phyloP scores from a whole-genome alignment of 106 monocot species.

The Allium cepa region DNA sequence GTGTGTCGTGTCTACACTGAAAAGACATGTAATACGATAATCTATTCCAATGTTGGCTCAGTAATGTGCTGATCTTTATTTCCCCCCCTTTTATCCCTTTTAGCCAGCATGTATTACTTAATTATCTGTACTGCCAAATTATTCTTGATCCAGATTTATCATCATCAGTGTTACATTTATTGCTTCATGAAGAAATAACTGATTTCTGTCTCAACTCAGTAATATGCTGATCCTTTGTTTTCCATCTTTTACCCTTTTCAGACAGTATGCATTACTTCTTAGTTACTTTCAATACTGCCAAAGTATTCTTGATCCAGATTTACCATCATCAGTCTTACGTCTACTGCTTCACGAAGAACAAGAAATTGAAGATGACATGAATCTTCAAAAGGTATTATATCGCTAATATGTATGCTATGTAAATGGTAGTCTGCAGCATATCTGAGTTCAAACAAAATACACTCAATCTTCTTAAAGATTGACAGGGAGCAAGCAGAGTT shows the following conservation, averaged over 20 bases:
- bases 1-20: not conserved
- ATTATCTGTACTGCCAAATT: constrained; percentile 85
- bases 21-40: too few relatives aligned
- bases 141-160: constrained; percentile 86
- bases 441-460: not conserved
- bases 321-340: constrained; percentile 65
- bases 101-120: constrained; percentile 83
- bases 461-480: constrained; percentile 35
- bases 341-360: constrained; percentile 77
- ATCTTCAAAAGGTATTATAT: constrained; percentile 67
- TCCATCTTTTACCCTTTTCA: constrained; percentile 10
- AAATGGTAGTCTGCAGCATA: not conserved
- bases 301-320: constrained; percentile 82
- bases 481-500: constrained; percentile 84
- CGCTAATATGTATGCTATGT: not conserved
- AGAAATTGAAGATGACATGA: constrained; percentile 67
- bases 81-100: too few relatives aligned
- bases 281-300: constrained; percentile 90
- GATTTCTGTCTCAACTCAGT: not conserved
- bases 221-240: too few relatives aligned
- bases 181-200: constrained; percentile 55
- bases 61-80: too few relatives aligned
- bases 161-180: constrained; percentile 54
- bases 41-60: too few relatives aligned
- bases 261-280: constrained; percentile 85